Evolutionary conservation across 1,284 basidiomycete species (phyloP), one percentile per base, ranked within the genome.

Genomic region (Cryptococcus wingfieldii): DNA sequence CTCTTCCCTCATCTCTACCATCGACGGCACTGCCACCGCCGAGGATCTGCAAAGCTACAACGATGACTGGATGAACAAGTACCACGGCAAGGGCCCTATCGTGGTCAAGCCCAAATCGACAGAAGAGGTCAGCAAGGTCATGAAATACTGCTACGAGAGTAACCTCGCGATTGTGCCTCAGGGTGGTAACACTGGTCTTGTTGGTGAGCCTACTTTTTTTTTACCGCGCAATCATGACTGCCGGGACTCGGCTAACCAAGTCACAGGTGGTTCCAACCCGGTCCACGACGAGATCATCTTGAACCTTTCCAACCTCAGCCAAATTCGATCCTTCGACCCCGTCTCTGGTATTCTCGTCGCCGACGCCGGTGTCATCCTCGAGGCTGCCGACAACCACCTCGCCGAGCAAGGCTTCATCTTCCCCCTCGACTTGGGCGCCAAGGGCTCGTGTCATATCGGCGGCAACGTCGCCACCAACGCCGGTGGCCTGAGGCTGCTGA

Each of bases 381-480:
- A 98, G 71, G 83, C 84, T 10, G 82, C 98, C 31, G 88, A 91
- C 53, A 88, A 94, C 75, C 85, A 90, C 72, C 83, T 98, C 49
- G 86, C 86, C 4, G 87, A 90, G 9, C 82, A 93, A 69, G 85
- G 93, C 60, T 90, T 98, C 76, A 94, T 98, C 76, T 94, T 98
- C 86, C 96, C 96, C 4, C 83, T 98, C 43, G 96, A 99, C 74
- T 81, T 99, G 6, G 96, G 95, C 50, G 96, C 96, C 18, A 99
- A 99, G 80, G 96, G 96, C 69, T 95, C 90, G 82, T 99, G 96
- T 79, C 95, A 98, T 69, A 96, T 99, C 64, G 96, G 96, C 53
- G 96, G 96, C 38, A 98, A 98, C 72, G 83, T 98, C 34, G 87
- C 96, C 0, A 98, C 96, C 12, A 99, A 99, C 72, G 96, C 96